Percentiles rank a stretch among this genome's conserved stretches.
Evolutionary conservation across 768 basidiomycete species (phyloP).

Genomic region (Crucibulum laeve): DNA sequence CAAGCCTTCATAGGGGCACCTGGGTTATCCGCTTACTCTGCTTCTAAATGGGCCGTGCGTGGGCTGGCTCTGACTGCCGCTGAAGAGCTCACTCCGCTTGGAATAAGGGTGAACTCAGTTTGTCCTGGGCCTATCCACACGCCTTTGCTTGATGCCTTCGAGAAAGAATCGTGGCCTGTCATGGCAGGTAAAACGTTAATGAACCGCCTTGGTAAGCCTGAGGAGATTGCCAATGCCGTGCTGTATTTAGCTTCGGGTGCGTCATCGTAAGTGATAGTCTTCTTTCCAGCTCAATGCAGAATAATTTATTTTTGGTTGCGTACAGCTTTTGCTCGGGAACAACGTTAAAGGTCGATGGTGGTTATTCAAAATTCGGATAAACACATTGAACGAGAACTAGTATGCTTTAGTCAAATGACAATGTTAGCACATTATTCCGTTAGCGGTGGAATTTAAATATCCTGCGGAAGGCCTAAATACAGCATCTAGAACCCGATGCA

Average conservation of each 20-base stretch:
- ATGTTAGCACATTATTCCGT: no score
- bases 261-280: constrained; percentile 4
- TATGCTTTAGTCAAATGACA: no score
- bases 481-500: no score
- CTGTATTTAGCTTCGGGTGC: constrained; percentile 9
- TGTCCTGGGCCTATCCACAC: constrained; percentile 13
- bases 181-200: constrained; percentile 9
- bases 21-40: constrained; percentile 11
- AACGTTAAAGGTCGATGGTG: constrained; percentile 13
- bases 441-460: background rate
- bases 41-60: constrained; percentile 13
- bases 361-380: constrained; percentile 14
- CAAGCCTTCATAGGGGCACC: constrained; percentile 8
- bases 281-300: no score
- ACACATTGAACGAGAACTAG: no score
- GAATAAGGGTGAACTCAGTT: constrained; percentile 12
- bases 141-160: constrained; percentile 9
- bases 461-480: no score
- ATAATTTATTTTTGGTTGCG: background rate
- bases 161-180: constrained; percentile 6
- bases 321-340: constrained; percentile 10
- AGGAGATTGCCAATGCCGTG: constrained; percentile 14
- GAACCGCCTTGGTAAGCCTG: constrained; percentile 9
- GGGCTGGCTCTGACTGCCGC: constrained; percentile 13
- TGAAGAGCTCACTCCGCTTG: constrained; percentile 10